Conservation (phyloP, 768 basidiomycete genomes). For the Trametes maxima region DNA sequence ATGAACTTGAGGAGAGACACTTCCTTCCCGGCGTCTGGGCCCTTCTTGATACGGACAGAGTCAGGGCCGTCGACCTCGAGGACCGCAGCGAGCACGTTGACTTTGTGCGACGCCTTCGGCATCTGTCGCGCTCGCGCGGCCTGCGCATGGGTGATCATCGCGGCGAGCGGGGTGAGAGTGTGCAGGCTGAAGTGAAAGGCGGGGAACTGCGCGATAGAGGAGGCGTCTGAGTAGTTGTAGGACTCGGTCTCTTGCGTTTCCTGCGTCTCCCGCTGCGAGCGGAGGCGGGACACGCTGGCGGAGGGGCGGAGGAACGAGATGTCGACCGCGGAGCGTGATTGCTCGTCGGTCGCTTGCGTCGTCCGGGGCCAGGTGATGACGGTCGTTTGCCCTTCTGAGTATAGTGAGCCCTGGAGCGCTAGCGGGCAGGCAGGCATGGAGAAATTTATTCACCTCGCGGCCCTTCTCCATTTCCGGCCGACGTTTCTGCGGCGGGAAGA, state of each 20-base stretch:
- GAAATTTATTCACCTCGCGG: conserved; percentile 9
- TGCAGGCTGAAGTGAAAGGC: conserved; percentile 74
- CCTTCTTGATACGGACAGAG: conserved; percentile 65
- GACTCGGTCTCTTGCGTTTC: conserved; percentile 53
- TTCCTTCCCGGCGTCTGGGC: conserved; percentile 68
- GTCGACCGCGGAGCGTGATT: conserved; percentile 10
- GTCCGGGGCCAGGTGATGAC: conserved; percentile 64
- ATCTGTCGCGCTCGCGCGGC: conserved; percentile 20
- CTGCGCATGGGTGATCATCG: conserved; percentile 28
- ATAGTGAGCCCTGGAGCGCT: conserved; percentile 1
- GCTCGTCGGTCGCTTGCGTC: conserved; percentile 21
- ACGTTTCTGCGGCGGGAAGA: conserved; percentile 21
- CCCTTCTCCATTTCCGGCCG: conserved; percentile 4
- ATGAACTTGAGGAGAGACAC: conserved; percentile 70
- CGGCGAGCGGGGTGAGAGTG: conserved; percentile 52
- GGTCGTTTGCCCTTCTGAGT: conserved; percentile 47
- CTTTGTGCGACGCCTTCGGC: conserved; percentile 48
- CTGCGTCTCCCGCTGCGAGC: conserved; percentile 31
- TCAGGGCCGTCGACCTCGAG: conserved; percentile 82
- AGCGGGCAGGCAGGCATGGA: neutral
- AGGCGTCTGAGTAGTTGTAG: conserved; percentile 61
- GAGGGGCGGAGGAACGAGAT: conserved; percentile 27
- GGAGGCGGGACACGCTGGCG: conserved; percentile 16
- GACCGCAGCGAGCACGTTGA: conserved; percentile 62
- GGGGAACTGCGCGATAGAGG: conserved; percentile 75